Percentiles rank a stretch among this genome's conserved stretches.
phyloP scores from a whole-genome alignment of 192 early-diverging fungal genomes.

The Podila verticillata region DNA sequence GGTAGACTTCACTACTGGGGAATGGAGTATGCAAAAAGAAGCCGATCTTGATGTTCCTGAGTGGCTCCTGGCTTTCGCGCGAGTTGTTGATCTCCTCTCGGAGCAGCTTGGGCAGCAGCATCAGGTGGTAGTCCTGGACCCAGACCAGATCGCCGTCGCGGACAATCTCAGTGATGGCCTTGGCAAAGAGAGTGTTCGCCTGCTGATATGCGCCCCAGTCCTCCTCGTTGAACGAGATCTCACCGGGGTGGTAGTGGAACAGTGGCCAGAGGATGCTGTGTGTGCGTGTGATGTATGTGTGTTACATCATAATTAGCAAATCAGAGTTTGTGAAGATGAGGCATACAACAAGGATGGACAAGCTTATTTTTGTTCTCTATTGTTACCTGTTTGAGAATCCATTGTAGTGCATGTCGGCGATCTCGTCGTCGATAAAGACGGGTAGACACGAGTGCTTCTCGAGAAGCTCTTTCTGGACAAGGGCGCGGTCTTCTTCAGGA shows the following conservation, averaged over 20 bases:
- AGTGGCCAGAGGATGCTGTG: constrained; percentile 96
- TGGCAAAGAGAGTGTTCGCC: constrained; percentile 95
- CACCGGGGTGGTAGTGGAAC: constrained; percentile 99
- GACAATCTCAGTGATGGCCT: constrained; percentile 83
- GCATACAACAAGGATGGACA: not conserved
- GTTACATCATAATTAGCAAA: not conserved
- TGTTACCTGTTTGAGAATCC: constrained; percentile 92
- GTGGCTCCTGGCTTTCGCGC: constrained; percentile 26
- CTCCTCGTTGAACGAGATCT: constrained; percentile 94
- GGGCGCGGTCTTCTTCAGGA: constrained; percentile 77
- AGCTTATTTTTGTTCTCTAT: not conserved
- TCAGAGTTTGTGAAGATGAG: not conserved
- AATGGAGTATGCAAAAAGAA: constrained; percentile 99
- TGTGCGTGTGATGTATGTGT: not conserved
- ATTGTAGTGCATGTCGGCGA: constrained; percentile 97
- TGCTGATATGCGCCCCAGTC: constrained; percentile 96
- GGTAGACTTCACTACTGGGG: constrained; percentile 95
- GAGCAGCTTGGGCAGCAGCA: constrained; percentile 92
- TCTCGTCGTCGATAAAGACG: constrained; percentile 92
- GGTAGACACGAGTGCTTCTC: constrained; percentile 88
- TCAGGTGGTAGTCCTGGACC: constrained; percentile 98
- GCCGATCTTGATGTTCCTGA: constrained; percentile 91
- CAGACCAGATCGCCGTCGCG: constrained; percentile 91
- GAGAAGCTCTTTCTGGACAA: constrained; percentile 75
- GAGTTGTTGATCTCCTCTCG: constrained; percentile 68